These are phyloP conservation scores for Naganishia vishniacii DNA, from an alignment of 768 basidiomycete genomes.

Conservation along the genomic window DNA sequence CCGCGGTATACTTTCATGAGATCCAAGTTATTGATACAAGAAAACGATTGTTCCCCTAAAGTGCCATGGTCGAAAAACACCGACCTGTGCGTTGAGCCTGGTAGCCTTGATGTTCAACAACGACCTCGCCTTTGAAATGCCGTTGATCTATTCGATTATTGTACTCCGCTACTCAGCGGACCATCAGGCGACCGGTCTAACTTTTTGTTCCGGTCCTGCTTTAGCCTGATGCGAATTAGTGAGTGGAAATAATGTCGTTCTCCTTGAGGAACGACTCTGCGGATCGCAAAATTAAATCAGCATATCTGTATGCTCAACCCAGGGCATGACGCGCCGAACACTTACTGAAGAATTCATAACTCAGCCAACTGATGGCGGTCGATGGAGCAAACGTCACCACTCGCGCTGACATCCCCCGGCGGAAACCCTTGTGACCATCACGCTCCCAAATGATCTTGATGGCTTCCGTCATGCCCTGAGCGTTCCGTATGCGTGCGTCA, in stretches of 20 bases:
- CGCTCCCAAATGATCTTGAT: constrained; percentile 78
- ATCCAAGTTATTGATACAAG: no score
- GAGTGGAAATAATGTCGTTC: constrained; percentile 9
- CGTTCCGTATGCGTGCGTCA: constrained; percentile 76
- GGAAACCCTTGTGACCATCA: constrained; percentile 79
- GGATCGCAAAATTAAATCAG: background rate
- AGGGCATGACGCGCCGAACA: constrained; percentile 31
- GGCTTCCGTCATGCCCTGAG: constrained; percentile 79
- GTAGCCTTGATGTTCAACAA: background rate
- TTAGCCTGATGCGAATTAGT: background rate
- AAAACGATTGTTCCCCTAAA: no score
- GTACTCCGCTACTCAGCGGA: background rate
- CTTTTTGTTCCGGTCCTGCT: constrained; percentile 4
- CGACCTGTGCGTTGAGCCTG: no score
- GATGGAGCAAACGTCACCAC: constrained; percentile 93
- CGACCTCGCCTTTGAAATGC: background rate
- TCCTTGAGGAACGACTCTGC: constrained; percentile 16
- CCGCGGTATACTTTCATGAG: no score
- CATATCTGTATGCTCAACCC: background rate
- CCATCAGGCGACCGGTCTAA: background rate
- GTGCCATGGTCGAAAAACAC: no score
- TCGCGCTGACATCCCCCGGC: constrained; percentile 79
- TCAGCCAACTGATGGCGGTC: constrained; percentile 94
- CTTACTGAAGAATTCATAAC: constrained; percentile 97
- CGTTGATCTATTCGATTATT: no score